A percentile compares a stretch with the other conserved stretches of the same genome.
Conservation (phyloP, 768 basidiomycete species). For the Suillus subluteus region DNA sequence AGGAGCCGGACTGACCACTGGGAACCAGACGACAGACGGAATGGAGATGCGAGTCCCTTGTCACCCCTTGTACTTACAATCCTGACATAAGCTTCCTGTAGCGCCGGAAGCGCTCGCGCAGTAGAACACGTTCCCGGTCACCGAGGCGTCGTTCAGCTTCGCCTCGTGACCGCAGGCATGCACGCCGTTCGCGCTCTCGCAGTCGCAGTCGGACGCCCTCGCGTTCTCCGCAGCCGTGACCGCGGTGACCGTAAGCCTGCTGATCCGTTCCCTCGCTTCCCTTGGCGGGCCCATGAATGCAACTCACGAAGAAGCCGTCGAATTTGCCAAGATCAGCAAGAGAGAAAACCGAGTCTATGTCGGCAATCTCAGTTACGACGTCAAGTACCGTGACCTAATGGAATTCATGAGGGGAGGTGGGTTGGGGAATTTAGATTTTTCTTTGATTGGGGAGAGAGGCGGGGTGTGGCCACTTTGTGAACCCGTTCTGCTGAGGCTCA, state of each 20-base stretch:
- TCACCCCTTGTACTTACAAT: not conserved
- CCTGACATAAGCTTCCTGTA: slow-evolving; percentile 25
- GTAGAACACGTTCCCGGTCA: slow-evolving; percentile 69
- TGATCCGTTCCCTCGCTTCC: slow-evolving; percentile 75
- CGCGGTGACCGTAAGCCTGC: slow-evolving; percentile 62
- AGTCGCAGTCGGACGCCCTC: slow-evolving; percentile 63
- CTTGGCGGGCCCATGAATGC: slow-evolving; percentile 91
- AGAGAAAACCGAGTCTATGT: slow-evolving; percentile 98
- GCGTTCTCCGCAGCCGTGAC: slow-evolving; percentile 58
- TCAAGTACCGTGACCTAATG: slow-evolving; percentile 98
- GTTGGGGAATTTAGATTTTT: slow-evolving; percentile 78
- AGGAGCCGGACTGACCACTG: slow-evolving; percentile 66
- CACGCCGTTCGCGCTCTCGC: slow-evolving; percentile 62
- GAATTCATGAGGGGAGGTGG: slow-evolving; percentile 99
- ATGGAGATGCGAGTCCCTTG: slow-evolving; percentile 60
- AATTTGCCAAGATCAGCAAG: slow-evolving; percentile 95
- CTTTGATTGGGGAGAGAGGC: slow-evolving; percentile 43
- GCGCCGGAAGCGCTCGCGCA: slow-evolving; percentile 73
- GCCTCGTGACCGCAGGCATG: slow-evolving; percentile 57
- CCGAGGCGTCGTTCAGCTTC: slow-evolving; percentile 67
- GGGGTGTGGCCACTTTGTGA: slow-evolving; percentile 35
- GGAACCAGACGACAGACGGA: slow-evolving; percentile 82
- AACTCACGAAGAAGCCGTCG: slow-evolving; percentile 90
- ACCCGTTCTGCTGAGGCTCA: slow-evolving; percentile 40
- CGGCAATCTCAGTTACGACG: slow-evolving; percentile 98